Evolutionary conservation across 2,329 filamentous ascomycete species (phyloP).

Genomic region (Conoideocrella luteorostrata): DNA sequence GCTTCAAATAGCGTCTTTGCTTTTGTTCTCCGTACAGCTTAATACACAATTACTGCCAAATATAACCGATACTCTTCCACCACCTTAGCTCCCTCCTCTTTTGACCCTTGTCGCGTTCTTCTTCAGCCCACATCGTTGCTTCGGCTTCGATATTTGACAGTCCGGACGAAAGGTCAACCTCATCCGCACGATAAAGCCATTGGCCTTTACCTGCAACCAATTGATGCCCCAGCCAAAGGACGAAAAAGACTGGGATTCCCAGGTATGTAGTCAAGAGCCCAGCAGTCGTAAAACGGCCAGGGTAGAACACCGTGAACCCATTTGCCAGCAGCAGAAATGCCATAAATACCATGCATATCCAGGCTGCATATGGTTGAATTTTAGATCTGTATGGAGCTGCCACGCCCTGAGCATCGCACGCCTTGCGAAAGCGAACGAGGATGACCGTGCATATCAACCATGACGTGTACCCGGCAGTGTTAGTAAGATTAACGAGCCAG

Average conservation of each 20-base stretch:
- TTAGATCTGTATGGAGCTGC: conserved; percentile 6
- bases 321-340: conserved; percentile 46
- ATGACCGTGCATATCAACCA: conserved; percentile 13
- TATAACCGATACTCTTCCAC: no score
- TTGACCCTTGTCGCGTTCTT: no score
- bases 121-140: no score
- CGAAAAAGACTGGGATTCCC: conserved; percentile 13
- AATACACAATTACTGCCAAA: no score
- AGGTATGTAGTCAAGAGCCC: conserved; percentile 14
- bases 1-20: no score
- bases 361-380: conserved; percentile 8
- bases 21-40: no score
- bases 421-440: conserved; percentile 13
- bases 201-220: no score
- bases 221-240: no score
- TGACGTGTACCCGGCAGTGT: conserved; percentile 11
- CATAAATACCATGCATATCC: conserved; percentile 5
- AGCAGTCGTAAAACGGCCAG: conserved; percentile 11
- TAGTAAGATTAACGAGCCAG: conserved; percentile 41
- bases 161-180: no score
- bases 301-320: conserved; percentile 39
- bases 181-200: no score
- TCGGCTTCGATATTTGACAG: no score
- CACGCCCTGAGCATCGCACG: conserved; percentile 4
- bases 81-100: no score